Conservation (phyloP, 495 filamentous ascomycete genomes). For the Annulohypoxylon maeteangense region DNA sequence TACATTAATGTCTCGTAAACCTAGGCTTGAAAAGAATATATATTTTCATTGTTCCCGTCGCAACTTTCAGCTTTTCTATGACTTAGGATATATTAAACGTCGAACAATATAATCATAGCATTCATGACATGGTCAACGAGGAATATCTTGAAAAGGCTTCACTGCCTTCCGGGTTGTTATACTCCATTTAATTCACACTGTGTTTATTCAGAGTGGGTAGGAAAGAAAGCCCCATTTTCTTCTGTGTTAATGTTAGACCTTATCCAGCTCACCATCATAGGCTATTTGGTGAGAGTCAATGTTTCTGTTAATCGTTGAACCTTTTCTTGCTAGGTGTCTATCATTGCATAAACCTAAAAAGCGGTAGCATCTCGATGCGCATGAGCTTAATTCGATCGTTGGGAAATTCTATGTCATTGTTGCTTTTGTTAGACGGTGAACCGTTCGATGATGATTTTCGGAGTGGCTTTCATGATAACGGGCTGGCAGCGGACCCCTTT, state of each 20-base stretch:
- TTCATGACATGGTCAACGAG: neutral
- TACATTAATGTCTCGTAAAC: no score
- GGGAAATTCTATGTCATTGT: constrained; percentile 12
- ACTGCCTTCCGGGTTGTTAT: no score
- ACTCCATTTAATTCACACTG: constrained; percentile 19
- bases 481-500: constrained; percentile 25
- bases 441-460: constrained; percentile 27
- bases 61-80: no score
- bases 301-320: constrained; percentile 19
- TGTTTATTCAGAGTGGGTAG: constrained; percentile 11
- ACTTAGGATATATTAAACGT: no score
- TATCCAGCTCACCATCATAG: neutral
- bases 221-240: constrained; percentile 2
- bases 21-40: no score
- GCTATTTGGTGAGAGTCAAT: constrained; percentile 4
- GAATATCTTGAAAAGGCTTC: no score
- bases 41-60: no score
- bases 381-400: constrained; percentile 30
- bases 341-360: constrained; percentile 34
- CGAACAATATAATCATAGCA: no score
- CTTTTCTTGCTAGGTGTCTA: constrained; percentile 18
- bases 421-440: constrained; percentile 30
- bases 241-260: neutral
- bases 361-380: constrained; percentile 12
- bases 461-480: constrained; percentile 24